Evolutionary conservation across 352 stramenopile species (phyloP).

Genomic region (Phytophthora europaea): DNA sequence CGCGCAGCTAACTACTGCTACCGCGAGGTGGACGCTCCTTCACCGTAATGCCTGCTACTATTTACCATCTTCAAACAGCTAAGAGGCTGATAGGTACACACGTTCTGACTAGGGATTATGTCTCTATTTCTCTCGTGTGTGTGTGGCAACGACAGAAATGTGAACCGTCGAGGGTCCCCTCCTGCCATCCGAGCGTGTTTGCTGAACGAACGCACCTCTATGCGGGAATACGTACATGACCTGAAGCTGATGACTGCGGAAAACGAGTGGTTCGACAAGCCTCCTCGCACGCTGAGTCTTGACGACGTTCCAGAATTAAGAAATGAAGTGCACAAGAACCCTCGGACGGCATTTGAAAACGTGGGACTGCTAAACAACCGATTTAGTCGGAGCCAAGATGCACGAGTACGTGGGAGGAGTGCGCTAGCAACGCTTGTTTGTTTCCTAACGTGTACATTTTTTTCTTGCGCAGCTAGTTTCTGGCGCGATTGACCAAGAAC

Average conservation of each 20-base stretch:
- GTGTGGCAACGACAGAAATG: constrained; percentile 65
- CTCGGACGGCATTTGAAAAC: constrained; percentile 69
- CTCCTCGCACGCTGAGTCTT: constrained; percentile 45
- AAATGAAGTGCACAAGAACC: constrained; percentile 64
- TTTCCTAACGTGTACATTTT: constrained; percentile 8
- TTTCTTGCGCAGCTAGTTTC: constrained; percentile 65
- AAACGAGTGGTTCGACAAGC: constrained; percentile 73
- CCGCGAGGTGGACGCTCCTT: constrained; percentile 87
- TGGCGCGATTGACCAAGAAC: constrained; percentile 77
- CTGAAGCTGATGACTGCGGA: constrained; percentile 82
- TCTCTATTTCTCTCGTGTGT: not conserved
- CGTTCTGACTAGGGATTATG: constrained; percentile 13
- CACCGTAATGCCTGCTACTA: constrained; percentile 64
- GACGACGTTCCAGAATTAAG: constrained; percentile 68
- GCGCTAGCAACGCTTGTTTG: not conserved
- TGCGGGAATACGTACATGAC: constrained; percentile 89
- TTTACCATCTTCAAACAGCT: not conserved
- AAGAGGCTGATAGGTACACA: not conserved
- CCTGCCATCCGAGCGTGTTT: constrained; percentile 87
- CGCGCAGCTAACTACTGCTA: constrained; percentile 88
- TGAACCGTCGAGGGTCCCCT: constrained; percentile 86
- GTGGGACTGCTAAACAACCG: constrained; percentile 70
- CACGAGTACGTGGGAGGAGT: constrained; percentile 56
- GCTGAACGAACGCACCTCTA: constrained; percentile 85
- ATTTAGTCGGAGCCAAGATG: constrained; percentile 69